phyloP scores from a whole-genome alignment of 2,329 filamentous ascomycete species.

The Emergomyces orientalis region DNA sequence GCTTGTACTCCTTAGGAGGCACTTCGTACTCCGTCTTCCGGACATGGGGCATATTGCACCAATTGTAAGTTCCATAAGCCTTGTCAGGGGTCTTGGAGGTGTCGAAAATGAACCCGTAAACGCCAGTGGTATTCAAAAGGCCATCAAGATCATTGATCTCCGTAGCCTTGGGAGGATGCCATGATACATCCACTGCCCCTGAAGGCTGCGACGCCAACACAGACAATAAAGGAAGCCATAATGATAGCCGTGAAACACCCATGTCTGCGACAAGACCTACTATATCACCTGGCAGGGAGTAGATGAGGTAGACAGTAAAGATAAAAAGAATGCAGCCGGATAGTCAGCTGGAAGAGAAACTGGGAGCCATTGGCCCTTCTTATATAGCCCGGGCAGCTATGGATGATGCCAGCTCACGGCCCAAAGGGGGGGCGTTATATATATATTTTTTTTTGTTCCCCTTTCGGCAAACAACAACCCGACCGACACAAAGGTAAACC shows the following conservation, averaged over 20 bases:
- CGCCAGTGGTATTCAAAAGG: conserved; percentile 51
- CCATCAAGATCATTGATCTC: conserved; percentile 52
- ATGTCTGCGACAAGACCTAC: not conserved
- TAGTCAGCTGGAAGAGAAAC: not conserved
- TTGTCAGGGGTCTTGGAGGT: conserved; percentile 49
- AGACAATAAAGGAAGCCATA: conserved; percentile 15
- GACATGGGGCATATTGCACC: conserved; percentile 85
- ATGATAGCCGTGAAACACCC: not conserved
- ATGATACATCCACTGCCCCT: conserved; percentile 37
- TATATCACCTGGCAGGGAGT: not conserved
- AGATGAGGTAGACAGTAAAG: not conserved
- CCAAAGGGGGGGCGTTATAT: too few species aligned
- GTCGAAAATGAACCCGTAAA: conserved; percentile 67
- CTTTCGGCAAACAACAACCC: too few species aligned
- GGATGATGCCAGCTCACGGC: too few species aligned
- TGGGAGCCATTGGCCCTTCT: not conserved
- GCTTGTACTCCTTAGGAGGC: conserved; percentile 47
- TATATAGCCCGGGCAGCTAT: not conserved
- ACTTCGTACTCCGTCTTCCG: conserved; percentile 54
- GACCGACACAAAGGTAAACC: too few species aligned
- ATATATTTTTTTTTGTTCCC: too few species aligned
- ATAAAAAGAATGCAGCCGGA: not conserved
- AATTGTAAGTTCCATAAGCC: conserved; percentile 61
- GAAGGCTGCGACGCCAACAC: conserved; percentile 9
- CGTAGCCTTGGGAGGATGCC: conserved; percentile 50